Evolutionary conservation across 1,139 yeast species (phyloP).

Genomic region (Yamadazyma pseudoaaseri): DNA sequence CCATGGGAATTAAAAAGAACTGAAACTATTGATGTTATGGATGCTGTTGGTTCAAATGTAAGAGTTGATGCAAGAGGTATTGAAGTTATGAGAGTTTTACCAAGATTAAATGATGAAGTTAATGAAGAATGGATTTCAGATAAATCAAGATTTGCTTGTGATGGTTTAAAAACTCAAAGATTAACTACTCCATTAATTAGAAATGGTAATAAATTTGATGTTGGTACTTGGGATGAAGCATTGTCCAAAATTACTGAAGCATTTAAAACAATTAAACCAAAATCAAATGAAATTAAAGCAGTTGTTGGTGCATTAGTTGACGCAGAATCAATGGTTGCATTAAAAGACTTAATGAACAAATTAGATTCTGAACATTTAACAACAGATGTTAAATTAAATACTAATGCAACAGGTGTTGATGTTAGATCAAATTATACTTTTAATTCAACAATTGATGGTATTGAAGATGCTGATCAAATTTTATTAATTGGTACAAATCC

Average conservation of each 20-base stretch:
- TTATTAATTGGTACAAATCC: slow-evolving; percentile 84
- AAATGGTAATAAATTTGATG: slow-evolving; percentile 67
- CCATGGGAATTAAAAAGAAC: slow-evolving; percentile 95
- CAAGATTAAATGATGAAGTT: slow-evolving; percentile 81
- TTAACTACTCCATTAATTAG: slow-evolving; percentile 79
- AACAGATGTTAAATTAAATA: slow-evolving; percentile 63
- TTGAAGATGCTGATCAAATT: slow-evolving; percentile 81
- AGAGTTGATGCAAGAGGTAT: slow-evolving; percentile 87
- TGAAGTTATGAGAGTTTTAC: slow-evolving; percentile 86
- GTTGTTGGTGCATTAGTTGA: slow-evolving; percentile 81
- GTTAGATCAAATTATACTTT: slow-evolving; percentile 78
- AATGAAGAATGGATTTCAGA: slow-evolving; percentile 94
- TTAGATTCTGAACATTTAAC: slow-evolving; percentile 82
- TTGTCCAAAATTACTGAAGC: slow-evolving; percentile 69
- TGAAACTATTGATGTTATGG: slow-evolving; percentile 83
- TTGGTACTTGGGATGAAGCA: slow-evolving; percentile 89
- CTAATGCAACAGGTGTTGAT: slow-evolving; percentile 71
- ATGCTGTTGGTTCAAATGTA: slow-evolving; percentile 79
- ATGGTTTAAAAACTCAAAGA: slow-evolving; percentile 85
- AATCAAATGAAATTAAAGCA: slow-evolving; percentile 74
- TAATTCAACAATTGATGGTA: slow-evolving; percentile 77
- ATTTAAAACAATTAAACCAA: slow-evolving; percentile 55
- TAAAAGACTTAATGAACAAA: slow-evolving; percentile 75
- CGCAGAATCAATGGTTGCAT: slow-evolving; percentile 78
- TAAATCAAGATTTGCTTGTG: slow-evolving; percentile 83